These are phyloP conservation scores for Medicago ruthenica DNA, from an alignment of 306 rosid species.

Conservation along the genomic window DNA sequence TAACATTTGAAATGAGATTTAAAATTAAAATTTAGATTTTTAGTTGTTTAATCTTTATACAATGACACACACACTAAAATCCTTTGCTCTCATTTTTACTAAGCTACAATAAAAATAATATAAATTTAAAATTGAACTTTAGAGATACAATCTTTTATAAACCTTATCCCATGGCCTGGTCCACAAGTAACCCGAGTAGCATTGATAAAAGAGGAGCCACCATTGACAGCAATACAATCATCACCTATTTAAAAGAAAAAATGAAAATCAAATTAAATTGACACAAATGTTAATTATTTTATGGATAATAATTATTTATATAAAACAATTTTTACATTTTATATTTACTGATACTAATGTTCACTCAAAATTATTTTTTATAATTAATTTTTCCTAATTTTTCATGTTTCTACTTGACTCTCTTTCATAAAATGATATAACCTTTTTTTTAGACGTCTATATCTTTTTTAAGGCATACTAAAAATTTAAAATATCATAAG, in stretches of 20 bases:
- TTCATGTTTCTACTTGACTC: not conserved
- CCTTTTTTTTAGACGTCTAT: too few species aligned
- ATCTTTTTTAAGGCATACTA: not conserved
- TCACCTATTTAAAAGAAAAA: slow-evolving; percentile 41
- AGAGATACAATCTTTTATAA: not conserved
- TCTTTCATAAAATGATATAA: not conserved
- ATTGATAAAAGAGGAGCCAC: slow-evolving; percentile 43
- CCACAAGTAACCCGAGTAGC: slow-evolving; percentile 47
- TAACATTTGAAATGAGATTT: not conserved
- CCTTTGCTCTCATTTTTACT: too few species aligned
- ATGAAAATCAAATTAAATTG: not conserved
- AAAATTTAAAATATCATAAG: not conserved
- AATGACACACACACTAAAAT: too few species aligned
- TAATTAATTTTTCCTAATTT: not conserved
- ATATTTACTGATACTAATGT: not conserved
- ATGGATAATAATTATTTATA: not conserved
- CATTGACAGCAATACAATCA: slow-evolving; percentile 53
- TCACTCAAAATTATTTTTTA: not conserved
- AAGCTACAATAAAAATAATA: too few species aligned
- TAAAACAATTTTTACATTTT: not conserved
- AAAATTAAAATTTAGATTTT: not conserved
- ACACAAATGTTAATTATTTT: too few species aligned
- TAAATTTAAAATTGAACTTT: too few species aligned
- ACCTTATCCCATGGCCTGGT: slow-evolving; percentile 67
- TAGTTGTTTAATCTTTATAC: not conserved